Conservation (phyloP, 805 yeast species). For the Cyberlindnera euphorbiae region DNA sequence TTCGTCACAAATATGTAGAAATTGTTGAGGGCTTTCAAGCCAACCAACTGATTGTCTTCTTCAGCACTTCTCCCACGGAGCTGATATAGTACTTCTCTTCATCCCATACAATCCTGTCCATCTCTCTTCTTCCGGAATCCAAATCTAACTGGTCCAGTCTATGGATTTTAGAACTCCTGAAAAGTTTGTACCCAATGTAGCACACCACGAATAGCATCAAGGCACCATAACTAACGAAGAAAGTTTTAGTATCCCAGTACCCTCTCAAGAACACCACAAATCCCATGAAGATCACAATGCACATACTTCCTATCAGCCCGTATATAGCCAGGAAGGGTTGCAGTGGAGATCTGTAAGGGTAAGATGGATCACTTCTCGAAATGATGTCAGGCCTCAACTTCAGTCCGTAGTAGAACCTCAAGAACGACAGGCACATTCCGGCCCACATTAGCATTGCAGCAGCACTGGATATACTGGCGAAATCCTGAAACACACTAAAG, state of each 20-base stretch:
- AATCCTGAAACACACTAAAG: conserved; percentile 58
- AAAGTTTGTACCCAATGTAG: conserved; percentile 50
- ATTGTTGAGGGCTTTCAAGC: conserved; percentile 21
- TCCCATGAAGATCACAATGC: conserved; percentile 55
- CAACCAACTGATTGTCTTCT: conserved; percentile 29
- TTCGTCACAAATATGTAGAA: background rate
- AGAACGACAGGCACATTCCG: conserved; percentile 61
- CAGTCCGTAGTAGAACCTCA: conserved; percentile 61
- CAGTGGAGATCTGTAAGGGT: conserved; percentile 64
- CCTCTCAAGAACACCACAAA: conserved; percentile 53
- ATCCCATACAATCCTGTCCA: conserved; percentile 78
- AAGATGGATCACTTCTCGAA: conserved; percentile 54
- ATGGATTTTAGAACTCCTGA: conserved; percentile 60
- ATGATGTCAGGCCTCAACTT: conserved; percentile 59
- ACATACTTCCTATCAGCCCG: conserved; percentile 51
- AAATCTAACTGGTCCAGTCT: conserved; percentile 71
- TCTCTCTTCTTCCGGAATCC: conserved; percentile 81
- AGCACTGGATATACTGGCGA: conserved; percentile 65
- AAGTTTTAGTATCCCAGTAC: conserved; percentile 56
- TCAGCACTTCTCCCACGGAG: conserved; percentile 27
- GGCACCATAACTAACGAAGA: conserved; percentile 63
- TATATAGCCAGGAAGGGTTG: conserved; percentile 66
- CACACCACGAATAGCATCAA: conserved; percentile 46
- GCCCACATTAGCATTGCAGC: conserved; percentile 78
- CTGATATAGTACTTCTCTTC: conserved; percentile 48